A percentile compares a stretch with the other conserved stretches of the same genome.
phyloP scores from a whole-genome alignment of 2,329 filamentous ascomycete genomes.

The Setomelanomma holmii region DNA sequence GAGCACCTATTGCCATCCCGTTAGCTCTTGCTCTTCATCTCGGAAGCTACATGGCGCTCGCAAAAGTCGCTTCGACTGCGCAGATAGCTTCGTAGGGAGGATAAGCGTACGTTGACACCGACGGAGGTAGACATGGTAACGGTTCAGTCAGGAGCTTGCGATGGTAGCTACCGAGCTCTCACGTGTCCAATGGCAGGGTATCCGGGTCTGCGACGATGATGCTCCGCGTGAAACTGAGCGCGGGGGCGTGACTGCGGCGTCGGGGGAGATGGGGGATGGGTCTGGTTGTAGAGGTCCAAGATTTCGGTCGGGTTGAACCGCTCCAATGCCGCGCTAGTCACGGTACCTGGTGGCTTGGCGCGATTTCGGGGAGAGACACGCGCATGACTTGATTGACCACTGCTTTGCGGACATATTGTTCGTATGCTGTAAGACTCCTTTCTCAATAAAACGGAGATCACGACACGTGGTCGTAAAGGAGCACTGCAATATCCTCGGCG shows the following conservation, averaged over 20 bases:
- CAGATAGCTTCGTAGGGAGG: slow-evolving; percentile 2
- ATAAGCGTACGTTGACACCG: slow-evolving; percentile 60
- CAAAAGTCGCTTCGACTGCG: neutral
- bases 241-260: slow-evolving; percentile 24
- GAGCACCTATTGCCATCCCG: slow-evolving; percentile 72
- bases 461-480: neutral
- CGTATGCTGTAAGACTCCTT: too few relatives aligned
- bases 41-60: slow-evolving; percentile 4
- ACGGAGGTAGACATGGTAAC: slow-evolving; percentile 55
- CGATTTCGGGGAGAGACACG: slow-evolving; percentile 22
- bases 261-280: slow-evolving; percentile 31
- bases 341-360: slow-evolving; percentile 36
- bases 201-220: slow-evolving; percentile 25
- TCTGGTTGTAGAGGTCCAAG: slow-evolving; percentile 41
- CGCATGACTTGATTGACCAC: slow-evolving; percentile 6
- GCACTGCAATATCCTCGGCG: neutral
- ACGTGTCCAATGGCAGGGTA: slow-evolving; percentile 41
- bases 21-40: slow-evolving; percentile 30
- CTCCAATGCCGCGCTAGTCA: slow-evolving; percentile 13
- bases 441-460: neutral
- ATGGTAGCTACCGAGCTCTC: slow-evolving; percentile 21
- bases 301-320: slow-evolving; percentile 25
- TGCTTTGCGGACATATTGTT: too few relatives aligned
- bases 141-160: slow-evolving; percentile 28
- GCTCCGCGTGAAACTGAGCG: slow-evolving; percentile 19